phyloP scores from a whole-genome alignment of 441 rosid species.

The Oxalis stricta region DNA sequence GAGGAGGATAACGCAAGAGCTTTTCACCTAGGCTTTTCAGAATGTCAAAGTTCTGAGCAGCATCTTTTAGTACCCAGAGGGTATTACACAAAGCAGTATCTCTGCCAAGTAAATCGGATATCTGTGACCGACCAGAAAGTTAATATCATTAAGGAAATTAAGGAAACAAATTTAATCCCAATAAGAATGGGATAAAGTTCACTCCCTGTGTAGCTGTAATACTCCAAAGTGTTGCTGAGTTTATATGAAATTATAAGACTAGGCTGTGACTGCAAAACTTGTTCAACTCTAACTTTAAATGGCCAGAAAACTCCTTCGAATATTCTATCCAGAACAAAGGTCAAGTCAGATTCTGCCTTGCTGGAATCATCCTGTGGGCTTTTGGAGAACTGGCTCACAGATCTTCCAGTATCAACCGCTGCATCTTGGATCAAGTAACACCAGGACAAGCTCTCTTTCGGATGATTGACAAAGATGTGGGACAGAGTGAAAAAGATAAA shows the following conservation, averaged over 20 bases:
- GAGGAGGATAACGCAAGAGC: constrained; percentile 90
- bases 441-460: constrained; percentile 82
- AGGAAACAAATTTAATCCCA: not conserved
- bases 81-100: constrained; percentile 80
- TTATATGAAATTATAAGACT: constrained; percentile 80
- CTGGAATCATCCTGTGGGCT: constrained; percentile 37
- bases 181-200: constrained; percentile 8
- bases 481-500: no score
- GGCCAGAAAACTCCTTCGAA: constrained; percentile 98
- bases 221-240: constrained; percentile 82
- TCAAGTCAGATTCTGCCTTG: constrained; percentile 65
- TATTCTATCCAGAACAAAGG: constrained; percentile 87
- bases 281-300: constrained; percentile 96
- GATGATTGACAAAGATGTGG: no score
- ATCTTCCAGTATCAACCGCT: constrained; percentile 37
- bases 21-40: constrained; percentile 85
- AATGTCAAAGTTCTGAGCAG: constrained; percentile 81
- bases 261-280: constrained; percentile 94
- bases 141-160: constrained; percentile 6
- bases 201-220: constrained; percentile 88
- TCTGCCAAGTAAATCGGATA: constrained; percentile 78
- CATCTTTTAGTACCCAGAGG: constrained; percentile 78
- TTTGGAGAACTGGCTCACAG: constrained; percentile 30
- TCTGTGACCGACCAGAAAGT: constrained; percentile 25
- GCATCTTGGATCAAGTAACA: constrained; percentile 76